Evolutionary conservation across 805 yeast genomes (phyloP).

Genomic region (Brettanomyces sp.): DNA sequence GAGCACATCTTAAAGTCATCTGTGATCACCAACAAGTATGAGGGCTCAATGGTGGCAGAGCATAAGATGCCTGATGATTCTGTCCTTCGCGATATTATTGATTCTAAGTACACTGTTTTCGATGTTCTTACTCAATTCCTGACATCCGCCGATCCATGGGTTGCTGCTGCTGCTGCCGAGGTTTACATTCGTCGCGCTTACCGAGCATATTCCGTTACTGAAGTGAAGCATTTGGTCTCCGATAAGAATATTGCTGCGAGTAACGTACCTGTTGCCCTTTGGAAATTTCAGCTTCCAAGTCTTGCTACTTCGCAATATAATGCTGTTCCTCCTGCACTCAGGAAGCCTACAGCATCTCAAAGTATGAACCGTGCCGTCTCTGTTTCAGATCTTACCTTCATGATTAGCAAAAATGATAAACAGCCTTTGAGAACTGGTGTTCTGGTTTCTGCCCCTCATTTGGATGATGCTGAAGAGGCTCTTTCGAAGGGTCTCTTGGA

Average conservation of each 20-base stretch:
- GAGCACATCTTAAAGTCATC: slow-evolving; percentile 91
- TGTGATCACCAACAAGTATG: slow-evolving; percentile 83
- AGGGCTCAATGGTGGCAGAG: slow-evolving; percentile 61
- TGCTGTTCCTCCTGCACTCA: slow-evolving; percentile 45
- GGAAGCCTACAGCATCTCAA: slow-evolving; percentile 28
- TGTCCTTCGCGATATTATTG: slow-evolving; percentile 83
- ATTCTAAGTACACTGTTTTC: slow-evolving; percentile 90
- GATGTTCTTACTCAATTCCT: slow-evolving; percentile 93
- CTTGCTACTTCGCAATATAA: slow-evolving; percentile 64
- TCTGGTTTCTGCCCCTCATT: slow-evolving; percentile 66
- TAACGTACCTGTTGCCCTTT: slow-evolving; percentile 64
- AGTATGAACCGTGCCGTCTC: slow-evolving; percentile 78
- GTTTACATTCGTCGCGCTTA: slow-evolving; percentile 95
- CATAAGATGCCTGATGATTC: slow-evolving; percentile 78
- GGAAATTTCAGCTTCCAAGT: slow-evolving; percentile 83
- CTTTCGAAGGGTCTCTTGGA: slow-evolving; percentile 66
- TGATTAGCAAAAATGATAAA: slow-evolving; percentile 59
- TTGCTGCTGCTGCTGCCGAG: slow-evolving; percentile 93
- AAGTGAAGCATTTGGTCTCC: slow-evolving; percentile 51
- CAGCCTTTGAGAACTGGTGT: slow-evolving; percentile 78
- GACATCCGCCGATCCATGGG: slow-evolving; percentile 73
- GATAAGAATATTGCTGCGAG: slow-evolving; percentile 24
- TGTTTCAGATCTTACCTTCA: slow-evolving; percentile 83
- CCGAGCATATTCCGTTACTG: slow-evolving; percentile 86
- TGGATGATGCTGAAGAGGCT: slow-evolving; percentile 86